Percentiles rank a stretch among this genome's conserved stretches.
phyloP scores from a whole-genome alignment of 2,329 filamentous ascomycete genomes.

The Apiospora saccharicola region DNA sequence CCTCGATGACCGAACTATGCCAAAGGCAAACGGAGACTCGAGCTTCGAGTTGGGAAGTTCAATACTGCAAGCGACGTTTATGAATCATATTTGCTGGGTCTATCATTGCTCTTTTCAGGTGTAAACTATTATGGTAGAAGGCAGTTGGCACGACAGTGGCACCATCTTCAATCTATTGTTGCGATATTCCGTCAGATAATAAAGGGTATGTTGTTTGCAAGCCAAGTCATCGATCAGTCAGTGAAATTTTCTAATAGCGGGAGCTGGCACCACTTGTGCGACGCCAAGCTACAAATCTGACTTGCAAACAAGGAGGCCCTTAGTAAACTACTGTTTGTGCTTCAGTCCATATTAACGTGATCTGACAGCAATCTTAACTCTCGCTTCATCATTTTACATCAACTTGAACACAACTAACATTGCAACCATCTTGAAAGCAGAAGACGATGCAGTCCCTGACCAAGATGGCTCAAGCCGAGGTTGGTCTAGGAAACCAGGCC shows the following conservation, averaged over 20 bases:
- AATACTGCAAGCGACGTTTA: neutral
- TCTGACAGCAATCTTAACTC: neutral
- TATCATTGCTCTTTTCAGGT: too few relatives aligned
- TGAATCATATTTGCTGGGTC: neutral
- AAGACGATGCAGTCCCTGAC: neutral
- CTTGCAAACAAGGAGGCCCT: too few relatives aligned
- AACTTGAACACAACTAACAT: neutral
- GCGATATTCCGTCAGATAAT: neutral
- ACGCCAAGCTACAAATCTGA: neutral
- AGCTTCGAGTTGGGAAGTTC: neutral
- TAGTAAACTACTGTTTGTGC: too few relatives aligned
- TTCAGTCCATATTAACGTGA: too few relatives aligned
- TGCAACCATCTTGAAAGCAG: neutral
- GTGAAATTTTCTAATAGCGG: neutral
- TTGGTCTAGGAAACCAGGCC: conserved; percentile 33
- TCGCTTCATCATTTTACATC: neutral
- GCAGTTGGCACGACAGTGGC: too few relatives aligned
- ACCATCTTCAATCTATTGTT: neutral
- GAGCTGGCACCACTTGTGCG: neutral
- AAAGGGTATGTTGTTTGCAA: neutral
- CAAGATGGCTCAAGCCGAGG: neutral
- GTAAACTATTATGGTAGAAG: too few relatives aligned
- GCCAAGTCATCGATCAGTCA: neutral
- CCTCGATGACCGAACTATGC: neutral
- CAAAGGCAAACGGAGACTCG: neutral